phyloP scores from a whole-genome alignment of 805 yeast species.

The Candida lessepsii region DNA sequence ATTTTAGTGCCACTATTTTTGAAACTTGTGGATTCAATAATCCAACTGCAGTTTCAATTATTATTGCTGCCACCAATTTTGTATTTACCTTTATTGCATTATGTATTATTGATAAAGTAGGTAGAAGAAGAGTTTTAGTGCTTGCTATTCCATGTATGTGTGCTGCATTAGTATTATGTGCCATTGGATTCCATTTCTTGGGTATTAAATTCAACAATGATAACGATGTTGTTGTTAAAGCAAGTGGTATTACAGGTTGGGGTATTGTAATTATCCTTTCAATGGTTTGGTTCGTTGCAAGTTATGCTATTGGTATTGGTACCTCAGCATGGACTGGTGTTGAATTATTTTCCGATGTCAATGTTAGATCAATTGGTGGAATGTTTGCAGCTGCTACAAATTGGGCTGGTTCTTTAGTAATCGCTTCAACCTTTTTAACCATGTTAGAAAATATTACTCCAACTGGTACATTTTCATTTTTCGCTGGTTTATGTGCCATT shows the following conservation, averaged over 20 bases:
- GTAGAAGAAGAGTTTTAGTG: conserved; percentile 79
- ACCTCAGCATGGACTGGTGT: conserved; percentile 98
- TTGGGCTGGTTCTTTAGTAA: conserved; percentile 92
- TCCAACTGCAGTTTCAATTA: conserved; percentile 91
- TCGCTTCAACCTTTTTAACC: conserved; percentile 89
- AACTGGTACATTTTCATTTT: conserved; percentile 88
- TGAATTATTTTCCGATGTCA: conserved; percentile 85
- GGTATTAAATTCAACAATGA: conserved; percentile 54
- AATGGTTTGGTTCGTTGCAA: conserved; percentile 84
- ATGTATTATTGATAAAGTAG: conserved; percentile 80
- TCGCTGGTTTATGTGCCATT: conserved; percentile 75
- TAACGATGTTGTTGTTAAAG: conserved; percentile 37
- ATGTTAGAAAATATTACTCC: conserved; percentile 94
- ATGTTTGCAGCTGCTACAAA: conserved; percentile 89
- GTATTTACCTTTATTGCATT: conserved; percentile 84
- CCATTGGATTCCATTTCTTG: conserved; percentile 88
- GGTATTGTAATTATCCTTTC: conserved; percentile 82
- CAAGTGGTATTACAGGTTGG: conserved; percentile 67
- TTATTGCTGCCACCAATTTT: conserved; percentile 93
- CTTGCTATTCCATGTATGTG: conserved; percentile 87
- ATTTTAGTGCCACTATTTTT: conserved; percentile 90
- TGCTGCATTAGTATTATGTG: conserved; percentile 69
- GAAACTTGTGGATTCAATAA: conserved; percentile 85
- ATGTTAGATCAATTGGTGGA: conserved; percentile 88
- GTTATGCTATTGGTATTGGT: conserved; percentile 93